Evolutionary conservation across 2,329 filamentous ascomycete species (phyloP).

Genomic region (Podosphaera fusca): DNA sequence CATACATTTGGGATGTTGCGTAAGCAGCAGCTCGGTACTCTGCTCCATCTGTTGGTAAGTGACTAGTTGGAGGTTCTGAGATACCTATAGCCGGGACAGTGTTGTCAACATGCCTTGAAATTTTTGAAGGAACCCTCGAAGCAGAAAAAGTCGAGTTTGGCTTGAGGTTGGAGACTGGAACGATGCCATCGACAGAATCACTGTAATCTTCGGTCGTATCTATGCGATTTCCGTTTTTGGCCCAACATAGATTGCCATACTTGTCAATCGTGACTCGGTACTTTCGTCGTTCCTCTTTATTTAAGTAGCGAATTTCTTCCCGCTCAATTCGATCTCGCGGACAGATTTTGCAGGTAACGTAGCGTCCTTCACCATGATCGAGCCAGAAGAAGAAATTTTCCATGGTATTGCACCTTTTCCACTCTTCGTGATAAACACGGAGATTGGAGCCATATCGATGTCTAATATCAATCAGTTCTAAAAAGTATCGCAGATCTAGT

Average conservation of each 20-base stretch:
- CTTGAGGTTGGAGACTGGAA: slow-evolving; percentile 34
- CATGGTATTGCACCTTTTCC: slow-evolving; percentile 52
- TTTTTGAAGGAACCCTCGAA: slow-evolving; percentile 16
- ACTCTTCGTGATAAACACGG: slow-evolving; percentile 59
- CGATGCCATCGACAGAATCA: slow-evolving; percentile 58
- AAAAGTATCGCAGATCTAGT: slow-evolving; percentile 71
- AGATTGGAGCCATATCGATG: slow-evolving; percentile 75
- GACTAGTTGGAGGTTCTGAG: slow-evolving; percentile 8
- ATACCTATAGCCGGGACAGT: not conserved
- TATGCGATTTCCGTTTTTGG: slow-evolving; percentile 56
- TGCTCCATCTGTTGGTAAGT: slow-evolving; percentile 15
- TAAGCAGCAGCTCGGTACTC: slow-evolving; percentile 37
- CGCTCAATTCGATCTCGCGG: slow-evolving; percentile 51
- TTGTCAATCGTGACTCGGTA: slow-evolving; percentile 60
- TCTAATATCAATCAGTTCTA: slow-evolving; percentile 64
- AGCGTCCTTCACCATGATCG: slow-evolving; percentile 53
- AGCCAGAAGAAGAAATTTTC: slow-evolving; percentile 94
- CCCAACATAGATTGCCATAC: slow-evolving; percentile 63
- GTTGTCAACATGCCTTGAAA: not conserved
- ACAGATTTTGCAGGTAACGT: slow-evolving; percentile 46
- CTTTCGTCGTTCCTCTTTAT: slow-evolving; percentile 54
- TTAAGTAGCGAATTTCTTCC: slow-evolving; percentile 66
- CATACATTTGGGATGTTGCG: slow-evolving; percentile 36
- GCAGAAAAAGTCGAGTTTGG: slow-evolving; percentile 18
- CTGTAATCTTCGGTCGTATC: slow-evolving; percentile 54